Evolutionary conservation across 2,329 filamentous ascomycete species (phyloP).

Genomic region (Penicillium vulpinum): DNA sequence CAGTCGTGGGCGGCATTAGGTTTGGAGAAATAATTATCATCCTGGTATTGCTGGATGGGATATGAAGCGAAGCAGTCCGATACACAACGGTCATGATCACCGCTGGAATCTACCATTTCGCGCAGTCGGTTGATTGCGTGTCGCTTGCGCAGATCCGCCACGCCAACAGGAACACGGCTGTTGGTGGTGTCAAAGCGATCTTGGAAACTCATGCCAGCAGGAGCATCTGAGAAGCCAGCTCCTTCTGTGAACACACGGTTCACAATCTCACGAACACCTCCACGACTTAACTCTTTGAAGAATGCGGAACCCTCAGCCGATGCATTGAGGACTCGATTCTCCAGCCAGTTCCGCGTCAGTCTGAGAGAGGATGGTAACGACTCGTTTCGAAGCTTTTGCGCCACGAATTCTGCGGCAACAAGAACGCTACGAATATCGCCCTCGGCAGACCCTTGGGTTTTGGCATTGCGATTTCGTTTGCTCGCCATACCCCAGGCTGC

Average conservation of each 20-base stretch:
- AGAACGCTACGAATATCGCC: conserved; percentile 64
- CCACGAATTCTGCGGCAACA: conserved; percentile 66
- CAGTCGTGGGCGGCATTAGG: conserved; percentile 87
- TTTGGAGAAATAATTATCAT: conserved; percentile 87
- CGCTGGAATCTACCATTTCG: conserved; percentile 63
- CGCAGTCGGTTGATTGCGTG: conserved; percentile 59
- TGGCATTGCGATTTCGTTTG: conserved; percentile 54
- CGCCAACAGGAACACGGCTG: conserved; percentile 48
- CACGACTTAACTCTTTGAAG: conserved; percentile 61
- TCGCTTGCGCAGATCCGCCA: conserved; percentile 61
- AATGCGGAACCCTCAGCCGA: conserved; percentile 54
- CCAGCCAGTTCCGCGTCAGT: conserved; percentile 61
- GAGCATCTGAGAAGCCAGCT: conserved; percentile 57
- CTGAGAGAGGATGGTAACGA: conserved; percentile 36
- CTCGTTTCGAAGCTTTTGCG: conserved; percentile 56
- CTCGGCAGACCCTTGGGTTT: conserved; percentile 47
- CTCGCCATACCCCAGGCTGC: conserved; percentile 64
- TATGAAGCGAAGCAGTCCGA: conserved; percentile 81
- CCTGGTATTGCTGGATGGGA: conserved; percentile 84
- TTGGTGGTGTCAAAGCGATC: conserved; percentile 33
- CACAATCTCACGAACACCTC: conserved; percentile 64
- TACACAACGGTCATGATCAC: conserved; percentile 62
- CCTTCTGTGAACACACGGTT: conserved; percentile 66
- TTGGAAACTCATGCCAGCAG: conserved; percentile 40
- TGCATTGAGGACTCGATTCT: conserved; percentile 57